Evolutionary conservation across 352 stramenopile species (phyloP), one percentile per base, ranked within the genome.

Genomic region (Globisporangium spinosum): DNA sequence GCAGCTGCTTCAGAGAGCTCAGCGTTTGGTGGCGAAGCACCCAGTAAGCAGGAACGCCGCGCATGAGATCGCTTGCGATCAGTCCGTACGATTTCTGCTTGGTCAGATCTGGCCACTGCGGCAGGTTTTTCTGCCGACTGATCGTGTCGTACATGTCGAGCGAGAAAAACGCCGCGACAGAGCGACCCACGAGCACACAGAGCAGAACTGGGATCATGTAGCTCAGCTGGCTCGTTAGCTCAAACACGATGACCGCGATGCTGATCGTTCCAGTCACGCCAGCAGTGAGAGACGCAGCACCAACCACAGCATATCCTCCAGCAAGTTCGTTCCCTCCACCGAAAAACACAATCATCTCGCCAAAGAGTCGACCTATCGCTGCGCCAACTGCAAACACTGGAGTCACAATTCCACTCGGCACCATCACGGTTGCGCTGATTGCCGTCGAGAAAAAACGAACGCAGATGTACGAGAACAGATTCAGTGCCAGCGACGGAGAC

Each of bases 351-450:
- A 93, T 74, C 49, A 90, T 72, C 68, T 98, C 92, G 34, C 94
- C 94, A 79, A 97, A 95, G 12, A 98, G 74, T 8, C 94, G 82
- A 3, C 94, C 94, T 20, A 98, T 70, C 2, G 80, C 83, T 3
- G 89, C 89, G n/a, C 94, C 94, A 34, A 96, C 82, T 3, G 93
- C 80, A 68, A 98, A 98, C 23, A 97, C 79, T 0, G 94, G 93
- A 22, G 90, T 97, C 55, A 98, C 95, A 35, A 98, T 84, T 6
- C 94, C 94, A 25, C 89, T 90, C 3, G 93, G 92, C 3, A 98
- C 80, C 54, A 93, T 90, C 25, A 97, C 80, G 0, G 84, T 94
- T 6, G 91, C 85, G 35, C 76, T 93, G 51, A 96, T 80, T 2
- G 75, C 83, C 3, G 89, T 88, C 1, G 87, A 82, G 64, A 95